A percentile compares a stretch with the other conserved stretches of the same genome.
Evolutionary conservation across 1,139 yeast species (phyloP).

Genomic region (Magnusiomyces suaveolens): DNA sequence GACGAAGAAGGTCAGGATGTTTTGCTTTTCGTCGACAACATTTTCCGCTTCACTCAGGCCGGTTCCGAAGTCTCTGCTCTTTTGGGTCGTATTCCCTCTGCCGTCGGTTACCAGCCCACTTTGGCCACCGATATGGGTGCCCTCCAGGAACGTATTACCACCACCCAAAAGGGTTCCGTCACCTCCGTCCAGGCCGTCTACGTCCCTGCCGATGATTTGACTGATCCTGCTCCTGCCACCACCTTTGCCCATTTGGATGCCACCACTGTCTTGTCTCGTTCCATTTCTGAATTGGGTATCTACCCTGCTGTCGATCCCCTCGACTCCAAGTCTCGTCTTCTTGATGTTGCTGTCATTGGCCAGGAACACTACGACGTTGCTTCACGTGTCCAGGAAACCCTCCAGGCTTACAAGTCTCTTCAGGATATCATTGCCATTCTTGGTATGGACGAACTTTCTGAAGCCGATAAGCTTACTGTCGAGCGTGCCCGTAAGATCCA

Average conservation of each 20-base stretch:
- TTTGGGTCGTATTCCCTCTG: conserved; percentile 99
- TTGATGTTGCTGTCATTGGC: conserved; percentile 95
- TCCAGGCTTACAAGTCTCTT: conserved; percentile 98
- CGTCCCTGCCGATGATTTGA: conserved; percentile 99
- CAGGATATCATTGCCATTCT: conserved; percentile 99
- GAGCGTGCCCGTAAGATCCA: conserved; percentile 99
- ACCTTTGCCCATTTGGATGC: conserved; percentile 99
- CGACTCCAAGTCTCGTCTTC: conserved; percentile 97
- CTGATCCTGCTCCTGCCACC: conserved; percentile 99
- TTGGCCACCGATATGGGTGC: conserved; percentile 99
- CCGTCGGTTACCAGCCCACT: conserved; percentile 99
- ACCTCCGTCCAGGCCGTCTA: conserved; percentile 99
- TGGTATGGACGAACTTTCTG: conserved; percentile 99
- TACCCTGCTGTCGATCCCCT: conserved; percentile 99
- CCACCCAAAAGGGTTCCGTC: conserved; percentile 99
- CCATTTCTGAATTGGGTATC: conserved; percentile 99
- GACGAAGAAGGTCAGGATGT: conserved; percentile 99
- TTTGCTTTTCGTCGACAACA: conserved; percentile 97
- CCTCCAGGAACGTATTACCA: conserved; percentile 99
- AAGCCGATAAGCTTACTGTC: conserved; percentile 95
- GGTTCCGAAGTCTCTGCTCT: conserved; percentile 99
- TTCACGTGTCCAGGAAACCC: conserved; percentile 89
- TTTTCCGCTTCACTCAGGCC: conserved; percentile 99
- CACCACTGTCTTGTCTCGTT: conserved; percentile 98
- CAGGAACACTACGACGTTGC: conserved; percentile 98